These are phyloP conservation scores for Erodium chrysanthum DNA, from an alignment of 441 rosid species.

Conservation along the genomic window DNA sequence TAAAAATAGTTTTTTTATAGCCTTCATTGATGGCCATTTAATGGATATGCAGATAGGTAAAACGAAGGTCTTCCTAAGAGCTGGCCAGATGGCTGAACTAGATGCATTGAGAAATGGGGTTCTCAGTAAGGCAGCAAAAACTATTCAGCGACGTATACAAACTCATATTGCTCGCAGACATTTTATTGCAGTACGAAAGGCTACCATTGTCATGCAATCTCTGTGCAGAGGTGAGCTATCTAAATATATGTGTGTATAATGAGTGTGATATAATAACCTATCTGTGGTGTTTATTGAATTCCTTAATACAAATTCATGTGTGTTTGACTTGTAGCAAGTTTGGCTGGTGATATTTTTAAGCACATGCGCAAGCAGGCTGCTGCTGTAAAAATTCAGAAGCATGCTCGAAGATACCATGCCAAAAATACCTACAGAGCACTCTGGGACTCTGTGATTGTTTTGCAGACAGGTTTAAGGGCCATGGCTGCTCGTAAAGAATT, in stretches of 20 bases:
- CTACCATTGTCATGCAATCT: constrained; percentile 60
- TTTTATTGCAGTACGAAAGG: constrained; percentile 33
- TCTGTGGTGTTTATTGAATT: not conserved
- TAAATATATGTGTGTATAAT: not conserved
- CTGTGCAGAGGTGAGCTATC: constrained; percentile 64
- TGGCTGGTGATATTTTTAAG: constrained; percentile 12
- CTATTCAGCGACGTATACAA: constrained; percentile 49
- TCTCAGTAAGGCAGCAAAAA: constrained; percentile 46
- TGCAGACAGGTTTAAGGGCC: constrained; percentile 65
- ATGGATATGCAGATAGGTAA: constrained; percentile 59
- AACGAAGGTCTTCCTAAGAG: constrained; percentile 67
- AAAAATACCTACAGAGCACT: constrained; percentile 34
- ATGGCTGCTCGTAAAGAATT: constrained; percentile 44
- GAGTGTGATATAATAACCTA: not conserved
- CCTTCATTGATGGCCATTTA: constrained; percentile 14
- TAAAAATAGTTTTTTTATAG: not conserved
- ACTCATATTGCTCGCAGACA: constrained; percentile 39
- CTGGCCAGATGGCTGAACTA: constrained; percentile 74
- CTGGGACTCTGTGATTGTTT: constrained; percentile 43
- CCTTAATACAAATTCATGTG: not conserved
- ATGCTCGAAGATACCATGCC: constrained; percentile 52
- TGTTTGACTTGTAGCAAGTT: not conserved
- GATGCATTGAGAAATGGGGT: constrained; percentile 52
- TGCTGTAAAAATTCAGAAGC: constrained; percentile 69
- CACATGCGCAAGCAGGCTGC: constrained; percentile 47